A percentile compares a stretch with the other conserved stretches of the same genome.
Conservation (phyloP, 345 rosid genomes). For the Barbarea vulgaris region DNA sequence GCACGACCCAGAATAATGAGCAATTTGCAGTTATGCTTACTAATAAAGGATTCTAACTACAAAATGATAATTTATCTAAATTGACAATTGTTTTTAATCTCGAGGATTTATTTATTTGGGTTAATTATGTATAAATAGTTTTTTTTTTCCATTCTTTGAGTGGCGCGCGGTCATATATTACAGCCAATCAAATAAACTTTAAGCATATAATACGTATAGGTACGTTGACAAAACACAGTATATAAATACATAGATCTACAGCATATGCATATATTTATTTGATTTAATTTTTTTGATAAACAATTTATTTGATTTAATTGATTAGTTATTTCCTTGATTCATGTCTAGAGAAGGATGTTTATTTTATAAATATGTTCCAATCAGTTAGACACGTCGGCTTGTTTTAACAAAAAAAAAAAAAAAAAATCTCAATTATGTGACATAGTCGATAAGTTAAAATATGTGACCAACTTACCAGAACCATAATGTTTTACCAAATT, state of each 20-base stretch:
- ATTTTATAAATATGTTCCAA: conserved; percentile 1
- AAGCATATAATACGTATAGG: not conserved
- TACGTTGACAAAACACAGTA: not conserved
- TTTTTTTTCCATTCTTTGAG: not conserved
- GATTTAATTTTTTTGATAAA: too few relatives aligned
- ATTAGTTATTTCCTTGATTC: conserved; percentile 3
- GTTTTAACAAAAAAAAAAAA: not conserved
- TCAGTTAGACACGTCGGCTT: not conserved
- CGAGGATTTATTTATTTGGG: conserved; percentile 9
- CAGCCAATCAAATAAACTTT: conserved; percentile 2
- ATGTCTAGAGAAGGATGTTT: not conserved
- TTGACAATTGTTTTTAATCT: conserved; percentile 5
- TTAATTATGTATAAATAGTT: not conserved
- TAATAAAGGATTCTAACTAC: not conserved
- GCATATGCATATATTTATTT: not conserved
- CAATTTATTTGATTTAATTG: not conserved
- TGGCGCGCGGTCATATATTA: conserved; percentile 11
- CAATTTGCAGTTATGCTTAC: conserved; percentile 15
- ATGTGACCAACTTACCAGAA: too few relatives aligned
- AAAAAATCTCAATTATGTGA: not conserved
- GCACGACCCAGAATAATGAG: conserved; percentile 29
- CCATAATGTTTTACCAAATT: too few relatives aligned
- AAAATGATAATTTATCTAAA: not conserved
- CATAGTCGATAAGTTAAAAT: not conserved
- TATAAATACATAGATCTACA: not conserved